A percentile compares a stretch with the other conserved stretches of the same genome.
phyloP scores from a whole-genome alignment of 2,329 filamentous ascomycete genomes.

The Chaetomium sp. region DNA sequence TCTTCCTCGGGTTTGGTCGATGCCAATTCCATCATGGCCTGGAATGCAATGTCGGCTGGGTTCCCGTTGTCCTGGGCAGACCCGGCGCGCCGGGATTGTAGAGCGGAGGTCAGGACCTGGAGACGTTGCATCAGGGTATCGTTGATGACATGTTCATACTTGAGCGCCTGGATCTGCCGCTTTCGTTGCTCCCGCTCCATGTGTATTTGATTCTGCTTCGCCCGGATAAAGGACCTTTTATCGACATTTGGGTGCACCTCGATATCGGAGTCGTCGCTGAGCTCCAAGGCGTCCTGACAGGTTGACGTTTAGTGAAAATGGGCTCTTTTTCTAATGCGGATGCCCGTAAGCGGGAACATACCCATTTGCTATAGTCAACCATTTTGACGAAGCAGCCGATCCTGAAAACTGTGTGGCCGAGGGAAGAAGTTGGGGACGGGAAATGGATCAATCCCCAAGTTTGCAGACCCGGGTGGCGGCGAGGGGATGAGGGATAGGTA shows the following conservation, averaged over 20 bases:
- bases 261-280: constrained; percentile 11
- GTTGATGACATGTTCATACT: constrained; percentile 1
- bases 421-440: background rate
- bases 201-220: constrained; percentile 5
- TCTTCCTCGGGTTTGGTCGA: background rate
- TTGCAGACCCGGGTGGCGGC: too few relatives aligned
- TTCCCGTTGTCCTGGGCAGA: background rate
- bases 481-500: background rate
- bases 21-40: background rate
- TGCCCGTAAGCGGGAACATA: background rate
- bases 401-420: background rate
- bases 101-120: background rate
- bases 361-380: constrained; percentile 8
- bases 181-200: constrained; percentile 14
- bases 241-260: constrained; percentile 5
- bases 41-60: constrained; percentile 1
- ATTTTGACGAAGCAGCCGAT: background rate
- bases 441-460: background rate
- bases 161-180: background rate
- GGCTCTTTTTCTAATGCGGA: background rate
- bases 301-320: background rate
- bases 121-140: constrained; percentile 3
- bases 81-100: background rate
- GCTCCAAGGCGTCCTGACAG: background rate
- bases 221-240: constrained; percentile 11